These are phyloP conservation scores for Corchorus capsularis DNA, from an alignment of 345 rosid species.

Conservation along the genomic window DNA sequence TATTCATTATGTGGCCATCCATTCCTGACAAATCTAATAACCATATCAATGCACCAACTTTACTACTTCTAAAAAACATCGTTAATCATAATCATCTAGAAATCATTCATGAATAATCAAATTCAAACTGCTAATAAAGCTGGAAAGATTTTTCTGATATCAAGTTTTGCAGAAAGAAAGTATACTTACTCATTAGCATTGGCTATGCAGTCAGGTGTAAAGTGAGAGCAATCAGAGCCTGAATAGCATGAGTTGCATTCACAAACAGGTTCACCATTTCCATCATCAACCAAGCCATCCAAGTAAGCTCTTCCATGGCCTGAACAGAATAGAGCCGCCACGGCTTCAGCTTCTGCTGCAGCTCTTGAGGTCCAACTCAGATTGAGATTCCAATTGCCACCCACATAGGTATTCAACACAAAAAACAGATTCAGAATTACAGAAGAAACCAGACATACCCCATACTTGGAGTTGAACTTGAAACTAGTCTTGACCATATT, in stretches of 20 bases:
- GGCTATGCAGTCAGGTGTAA: conserved; percentile 42
- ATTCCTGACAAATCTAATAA: too few relatives aligned
- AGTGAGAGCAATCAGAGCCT: conserved; percentile 44
- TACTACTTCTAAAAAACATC: too few relatives aligned
- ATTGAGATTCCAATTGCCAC: conserved; percentile 17
- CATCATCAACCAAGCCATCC: conserved; percentile 46
- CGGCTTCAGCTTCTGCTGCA: conserved; percentile 61
- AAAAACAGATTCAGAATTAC: conserved; percentile 39
- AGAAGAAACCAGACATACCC: conserved; percentile 27
- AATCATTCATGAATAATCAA: background rate
- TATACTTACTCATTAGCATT: conserved; percentile 54
- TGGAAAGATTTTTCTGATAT: background rate
- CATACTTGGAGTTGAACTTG: background rate
- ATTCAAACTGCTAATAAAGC: background rate
- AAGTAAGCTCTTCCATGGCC: conserved; percentile 75
- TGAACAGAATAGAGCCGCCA: conserved; percentile 60
- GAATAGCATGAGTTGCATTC: conserved; percentile 26
- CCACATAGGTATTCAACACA: conserved; percentile 17
- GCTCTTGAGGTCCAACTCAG: conserved; percentile 65
- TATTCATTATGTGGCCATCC: too few relatives aligned
- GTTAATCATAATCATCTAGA: background rate
- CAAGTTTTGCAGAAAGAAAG: background rate
- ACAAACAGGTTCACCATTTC: conserved; percentile 41
- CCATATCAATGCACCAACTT: too few relatives aligned
- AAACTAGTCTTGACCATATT: background rate